phyloP scores from a whole-genome alignment of 75 land plant genomes.

The Adiantum capillusveneris region DNA sequence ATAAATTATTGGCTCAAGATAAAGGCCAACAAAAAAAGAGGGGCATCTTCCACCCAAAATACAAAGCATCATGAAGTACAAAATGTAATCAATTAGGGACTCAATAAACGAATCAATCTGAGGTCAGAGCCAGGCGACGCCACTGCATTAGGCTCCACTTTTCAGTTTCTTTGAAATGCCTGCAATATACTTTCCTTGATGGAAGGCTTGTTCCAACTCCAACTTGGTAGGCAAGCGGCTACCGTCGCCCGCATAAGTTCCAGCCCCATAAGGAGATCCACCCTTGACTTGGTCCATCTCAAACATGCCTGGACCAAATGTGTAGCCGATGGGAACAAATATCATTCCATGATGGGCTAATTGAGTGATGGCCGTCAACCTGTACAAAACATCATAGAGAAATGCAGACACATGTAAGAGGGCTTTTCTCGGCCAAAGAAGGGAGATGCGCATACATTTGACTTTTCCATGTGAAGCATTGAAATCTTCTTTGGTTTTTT shows the following conservation, averaged over 20 bases:
- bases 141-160: constrained; percentile 29
- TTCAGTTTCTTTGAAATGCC: constrained; percentile 81
- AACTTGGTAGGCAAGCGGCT: constrained; percentile 66
- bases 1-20: too few species aligned
- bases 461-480: too few species aligned
- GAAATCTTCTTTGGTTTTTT: too few species aligned
- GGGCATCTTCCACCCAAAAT: too few species aligned
- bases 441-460: too few species aligned
- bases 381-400: constrained; percentile 23
- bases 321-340: constrained; percentile 82
- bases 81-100: too few species aligned
- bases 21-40: too few species aligned
- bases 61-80: too few species aligned
- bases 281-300: constrained; percentile 80
- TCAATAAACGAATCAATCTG: too few species aligned
- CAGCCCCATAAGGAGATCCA: constrained; percentile 87
- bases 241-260: constrained; percentile 87
- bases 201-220: constrained; percentile 79
- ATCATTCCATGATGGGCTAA: constrained; percentile 87
- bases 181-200: constrained; percentile 82
- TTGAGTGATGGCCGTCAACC: constrained; percentile 92
- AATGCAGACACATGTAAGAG: too few species aligned
- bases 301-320: constrained; percentile 87
- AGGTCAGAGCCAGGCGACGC: too few species aligned
- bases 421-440: too few species aligned